phyloP scores from a whole-genome alignment of 768 basidiomycete genomes.

The Terana coerulea region DNA sequence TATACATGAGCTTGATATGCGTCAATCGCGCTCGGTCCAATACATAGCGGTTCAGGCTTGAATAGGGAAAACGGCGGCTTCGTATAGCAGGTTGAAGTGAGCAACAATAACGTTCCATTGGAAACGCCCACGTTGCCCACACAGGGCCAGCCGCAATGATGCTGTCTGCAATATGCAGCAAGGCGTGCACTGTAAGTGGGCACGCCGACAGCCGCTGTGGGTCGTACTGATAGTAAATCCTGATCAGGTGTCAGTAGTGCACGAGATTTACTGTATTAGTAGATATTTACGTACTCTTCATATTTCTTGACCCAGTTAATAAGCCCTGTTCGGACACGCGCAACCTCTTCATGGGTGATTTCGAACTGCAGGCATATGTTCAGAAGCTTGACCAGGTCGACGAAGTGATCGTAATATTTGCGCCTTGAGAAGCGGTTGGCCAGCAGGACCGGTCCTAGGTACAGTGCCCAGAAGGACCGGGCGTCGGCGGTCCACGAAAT shows the following conservation, averaged over 20 bases:
- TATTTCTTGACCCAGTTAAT: constrained; percentile 34
- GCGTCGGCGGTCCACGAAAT: constrained; percentile 33
- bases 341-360: constrained; percentile 14
- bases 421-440: constrained; percentile 25
- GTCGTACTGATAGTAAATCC: constrained; percentile 27
- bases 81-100: constrained; percentile 17
- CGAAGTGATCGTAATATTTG: constrained; percentile 40
- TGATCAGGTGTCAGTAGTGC: not conserved
- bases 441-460: constrained; percentile 37
- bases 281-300: constrained; percentile 30
- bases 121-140: constrained; percentile 29
- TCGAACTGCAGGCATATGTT: constrained; percentile 35
- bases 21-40: constrained; percentile 6
- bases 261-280: not conserved
- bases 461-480: constrained; percentile 37
- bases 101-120: constrained; percentile 28
- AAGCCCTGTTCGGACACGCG: constrained; percentile 27
- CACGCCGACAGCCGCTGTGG: constrained; percentile 24
- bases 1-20: constrained; percentile 16
- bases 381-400: constrained; percentile 35
- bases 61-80: constrained; percentile 18
- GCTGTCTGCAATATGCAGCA: constrained; percentile 28
- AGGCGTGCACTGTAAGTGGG: constrained; percentile 29
- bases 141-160: constrained; percentile 20
- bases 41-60: constrained; percentile 15